Evolutionary conservation across 169 alveolate species (phyloP), one percentile per base, ranked within the genome.

Genomic region (Cryptosporidium felis): DNA sequence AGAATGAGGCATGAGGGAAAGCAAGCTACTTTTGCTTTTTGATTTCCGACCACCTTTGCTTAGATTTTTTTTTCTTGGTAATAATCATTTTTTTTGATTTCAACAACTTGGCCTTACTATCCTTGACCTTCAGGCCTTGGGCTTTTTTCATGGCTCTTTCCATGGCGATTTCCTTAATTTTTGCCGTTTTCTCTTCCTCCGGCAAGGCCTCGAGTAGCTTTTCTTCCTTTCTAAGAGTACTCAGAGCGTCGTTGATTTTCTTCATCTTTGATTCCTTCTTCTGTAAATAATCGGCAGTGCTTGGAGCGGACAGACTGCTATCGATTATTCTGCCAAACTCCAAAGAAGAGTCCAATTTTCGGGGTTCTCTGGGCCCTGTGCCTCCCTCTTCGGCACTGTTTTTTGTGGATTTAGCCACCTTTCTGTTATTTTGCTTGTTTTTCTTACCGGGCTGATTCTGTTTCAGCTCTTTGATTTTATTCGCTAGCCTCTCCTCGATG

Each of bases 241-340:
- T 23, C 4, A 74, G 23, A 12, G 85, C 65, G 21, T 21, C 34
- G 3, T 74, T 56, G 14, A 74, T 74, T 36, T 38, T 49, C 14
- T 74, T 74, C n/a, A 74, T 74, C 34, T 74, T 74, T 6, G 85
- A 74, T n/a, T 56, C 85, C 28, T 36, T 74, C 41, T 74, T 56
- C 18, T 38, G 46, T 23, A 53, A 18, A 23, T 53, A 51, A 32
- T 21, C 28, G 6, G 49, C 46, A n/a, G 34, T 53, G 2, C 41
- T 36, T 18, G 41, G 40, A n/a, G 45, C 56, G 44, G 63, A 21
- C 32, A 23, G 38, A 16, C 14, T 47, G n/a, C 46, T 74, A 18
- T 18, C 40, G 21, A 36, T 18, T 2, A 56, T 53, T 36, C 65
- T 74, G 2, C 65, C 59, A 53, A 53, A 53, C 61, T 56, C 60